phyloP scores from a whole-genome alignment of 1,284 basidiomycete species.

The Coniophora puteana region DNA sequence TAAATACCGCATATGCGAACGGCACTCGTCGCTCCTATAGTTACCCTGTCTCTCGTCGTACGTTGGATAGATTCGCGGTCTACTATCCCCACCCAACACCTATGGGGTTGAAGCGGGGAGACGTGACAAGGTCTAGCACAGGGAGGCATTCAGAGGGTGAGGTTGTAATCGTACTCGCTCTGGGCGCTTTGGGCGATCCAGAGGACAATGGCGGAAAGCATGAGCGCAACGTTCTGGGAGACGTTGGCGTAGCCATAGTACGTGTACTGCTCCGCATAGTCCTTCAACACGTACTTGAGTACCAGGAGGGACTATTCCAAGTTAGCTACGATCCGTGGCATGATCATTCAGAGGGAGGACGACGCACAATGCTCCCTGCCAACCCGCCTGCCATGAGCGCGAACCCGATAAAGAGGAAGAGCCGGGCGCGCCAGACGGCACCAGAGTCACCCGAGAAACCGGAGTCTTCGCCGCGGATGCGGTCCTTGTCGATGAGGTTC shows the following conservation, averaged over 20 bases:
- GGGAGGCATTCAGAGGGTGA: slow-evolving; percentile 62
- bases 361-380: slow-evolving; percentile 86
- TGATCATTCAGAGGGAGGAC: slow-evolving; percentile 1
- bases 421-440: slow-evolving; percentile 86
- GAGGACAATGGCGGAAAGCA: slow-evolving; percentile 84
- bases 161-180: slow-evolving; percentile 85
- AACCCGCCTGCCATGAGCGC: slow-evolving; percentile 95
- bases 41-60: no score
- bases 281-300: slow-evolving; percentile 85
- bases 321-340: not conserved
- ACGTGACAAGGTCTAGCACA: no score
- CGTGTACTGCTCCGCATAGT: slow-evolving; percentile 72
- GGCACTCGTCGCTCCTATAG: no score
- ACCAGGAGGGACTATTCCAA: slow-evolving; percentile 75
- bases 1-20: no score
- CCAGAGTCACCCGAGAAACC: slow-evolving; percentile 65
- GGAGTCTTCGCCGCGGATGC: slow-evolving; percentile 81
- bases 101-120: no score
- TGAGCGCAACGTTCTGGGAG: slow-evolving; percentile 86
- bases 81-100: no score
- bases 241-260: slow-evolving; percentile 97
- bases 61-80: no score
- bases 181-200: slow-evolving; percentile 85
- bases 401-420: slow-evolving; percentile 94
- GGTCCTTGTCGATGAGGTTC: slow-evolving; percentile 94